Conservation (phyloP, 345 rosid species). For the Cardiospermum halicacabum region DNA sequence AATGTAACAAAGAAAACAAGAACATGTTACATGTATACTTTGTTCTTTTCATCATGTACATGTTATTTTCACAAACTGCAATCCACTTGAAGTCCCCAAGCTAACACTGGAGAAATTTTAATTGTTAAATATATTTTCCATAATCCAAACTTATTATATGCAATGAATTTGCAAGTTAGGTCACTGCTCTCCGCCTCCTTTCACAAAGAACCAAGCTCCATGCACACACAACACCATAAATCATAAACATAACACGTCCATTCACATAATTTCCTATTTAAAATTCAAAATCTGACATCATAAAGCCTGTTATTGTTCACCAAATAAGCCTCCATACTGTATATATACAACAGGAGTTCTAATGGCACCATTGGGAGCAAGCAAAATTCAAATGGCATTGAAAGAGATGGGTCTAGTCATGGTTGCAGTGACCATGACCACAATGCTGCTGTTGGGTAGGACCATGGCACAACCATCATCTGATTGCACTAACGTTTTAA, state of each 20-base stretch:
- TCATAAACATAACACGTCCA: not conserved
- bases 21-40: too few relatives aligned
- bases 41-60: too few relatives aligned
- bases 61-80: too few relatives aligned
- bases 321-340: conserved; percentile 5
- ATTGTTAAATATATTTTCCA: too few relatives aligned
- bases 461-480: conserved; percentile 39
- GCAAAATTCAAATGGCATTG: conserved; percentile 20
- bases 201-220: not conserved
- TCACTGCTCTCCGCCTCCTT: not conserved
- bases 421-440: conserved; percentile 26
- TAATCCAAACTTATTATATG: too few relatives aligned
- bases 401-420: conserved; percentile 8
- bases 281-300: conserved; percentile 10
- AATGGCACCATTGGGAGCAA: not conserved
- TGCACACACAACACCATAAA: not conserved
- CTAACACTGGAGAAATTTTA: too few relatives aligned
- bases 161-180: conserved; percentile 1
- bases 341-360: not conserved
- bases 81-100: too few relatives aligned
- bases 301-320: conserved; percentile 6
- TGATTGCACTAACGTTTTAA: conserved; percentile 35
- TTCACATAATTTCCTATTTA: not conserved
- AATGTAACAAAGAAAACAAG: too few relatives aligned
- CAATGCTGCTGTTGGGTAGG: conserved; percentile 22